These are phyloP conservation scores for peach (Prunus persica) DNA, from an alignment of 306 rosid genomes.

Conservation along the genomic window Prunus_persica_NCBIv2 NC_034009.1:44232501-44233000, in stretches of 20 bases:
- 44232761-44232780: constrained; percentile 44
- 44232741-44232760: constrained; percentile 57
- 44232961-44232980: not conserved
- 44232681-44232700: not conserved
- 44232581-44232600: not conserved
- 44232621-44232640: not conserved
- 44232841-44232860: not conserved
- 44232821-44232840: constrained; percentile 29
- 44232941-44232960: not conserved
- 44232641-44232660: not conserved
- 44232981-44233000: not conserved
- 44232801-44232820: constrained; percentile 65
- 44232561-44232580: constrained; percentile 8
- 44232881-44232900: not conserved
- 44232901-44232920: not conserved
- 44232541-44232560: constrained; percentile 41
- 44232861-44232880: not conserved
- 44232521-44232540: constrained; percentile 19
- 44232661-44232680: not conserved
- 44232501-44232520: constrained; percentile 15
- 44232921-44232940: too few relatives aligned
- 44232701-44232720: not conserved
- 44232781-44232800: constrained; percentile 60
- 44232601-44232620: not conserved
- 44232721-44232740: not conserved